Conservation (phyloP, 192 early-diverging fungal species). For the Jimgerdemannia flammicorona region DNA sequence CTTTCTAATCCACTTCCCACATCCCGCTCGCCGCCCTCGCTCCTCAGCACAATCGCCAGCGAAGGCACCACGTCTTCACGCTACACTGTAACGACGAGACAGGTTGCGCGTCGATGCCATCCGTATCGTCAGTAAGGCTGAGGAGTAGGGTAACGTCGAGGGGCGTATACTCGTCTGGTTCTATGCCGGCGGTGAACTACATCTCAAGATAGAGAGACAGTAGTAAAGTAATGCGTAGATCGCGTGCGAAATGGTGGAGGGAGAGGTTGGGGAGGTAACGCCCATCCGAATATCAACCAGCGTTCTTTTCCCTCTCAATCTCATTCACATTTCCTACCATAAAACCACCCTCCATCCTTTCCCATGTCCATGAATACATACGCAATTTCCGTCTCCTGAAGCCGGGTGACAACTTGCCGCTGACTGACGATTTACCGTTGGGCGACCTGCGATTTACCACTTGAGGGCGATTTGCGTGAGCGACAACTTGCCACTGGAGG, state of each 20-base stretch:
- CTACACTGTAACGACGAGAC: slow-evolving; percentile 24
- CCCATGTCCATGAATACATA: no score
- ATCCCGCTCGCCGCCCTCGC: slow-evolving; percentile 41
- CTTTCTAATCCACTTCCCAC: slow-evolving; percentile 32
- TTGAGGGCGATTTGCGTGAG: no score
- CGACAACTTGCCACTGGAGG: no score
- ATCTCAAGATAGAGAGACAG: slow-evolving; percentile 2
- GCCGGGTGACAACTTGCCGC: no score
- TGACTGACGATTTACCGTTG: no score
- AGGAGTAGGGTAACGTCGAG: slow-evolving; percentile 20
- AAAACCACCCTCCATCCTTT: no score
- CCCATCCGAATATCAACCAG: no score
- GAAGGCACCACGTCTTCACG: slow-evolving; percentile 69
- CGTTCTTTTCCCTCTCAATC: no score
- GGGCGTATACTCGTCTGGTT: slow-evolving; percentile 22
- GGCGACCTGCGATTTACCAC: no score
- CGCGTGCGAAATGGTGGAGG: slow-evolving; percentile 75
- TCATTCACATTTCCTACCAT: no score
- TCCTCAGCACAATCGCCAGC: slow-evolving; percentile 58
- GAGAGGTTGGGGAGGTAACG: slow-evolving; percentile 27
- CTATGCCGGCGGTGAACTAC: slow-evolving; percentile 17
- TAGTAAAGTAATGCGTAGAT: slow-evolving; percentile 71
- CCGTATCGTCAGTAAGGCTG: slow-evolving; percentile 33
- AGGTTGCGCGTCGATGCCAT: no score
- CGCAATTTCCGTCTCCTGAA: no score